Evolutionary conservation across 192 early-diverging fungal species (phyloP).

Genomic region (Entomortierella chlamydospora): DNA sequence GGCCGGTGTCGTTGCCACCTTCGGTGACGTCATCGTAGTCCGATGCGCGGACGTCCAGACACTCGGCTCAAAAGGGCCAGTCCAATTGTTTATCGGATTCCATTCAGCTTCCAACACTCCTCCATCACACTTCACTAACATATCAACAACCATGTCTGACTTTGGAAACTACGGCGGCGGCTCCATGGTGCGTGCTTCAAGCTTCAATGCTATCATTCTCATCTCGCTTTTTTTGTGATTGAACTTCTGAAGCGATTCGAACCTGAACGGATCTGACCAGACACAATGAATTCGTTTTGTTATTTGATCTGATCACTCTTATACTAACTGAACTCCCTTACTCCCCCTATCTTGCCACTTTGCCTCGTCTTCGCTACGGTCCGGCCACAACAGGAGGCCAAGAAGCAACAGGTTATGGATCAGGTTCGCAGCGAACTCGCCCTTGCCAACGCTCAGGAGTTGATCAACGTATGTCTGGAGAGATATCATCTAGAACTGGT

Average conservation of each 20-base stretch:
- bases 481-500: background rate
- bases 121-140: background rate
- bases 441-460: slow-evolving; percentile 84
- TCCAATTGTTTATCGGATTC: too few species aligned
- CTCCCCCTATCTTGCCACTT: too few species aligned
- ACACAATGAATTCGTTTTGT: background rate
- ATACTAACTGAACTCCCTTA: background rate
- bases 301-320: background rate
- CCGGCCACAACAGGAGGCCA: slow-evolving; percentile 46
- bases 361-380: too few species aligned
- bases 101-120: background rate
- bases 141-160: slow-evolving; percentile 45
- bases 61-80: too few species aligned
- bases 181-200: slow-evolving; percentile 43
- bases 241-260: background rate
- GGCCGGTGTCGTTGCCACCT: too few species aligned
- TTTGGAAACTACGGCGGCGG: slow-evolving; percentile 52
- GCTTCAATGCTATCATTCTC: background rate
- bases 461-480: slow-evolving; percentile 71
- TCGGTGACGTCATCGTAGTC: too few species aligned
- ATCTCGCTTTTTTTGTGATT: background rate
- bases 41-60: too few species aligned
- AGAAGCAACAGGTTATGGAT: slow-evolving; percentile 81
- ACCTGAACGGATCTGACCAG: background rate
- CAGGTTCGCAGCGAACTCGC: slow-evolving; percentile 83